Base-by-base conservation (phyloP, 345 rosid species). In the Hibiscus trionum region DNA sequence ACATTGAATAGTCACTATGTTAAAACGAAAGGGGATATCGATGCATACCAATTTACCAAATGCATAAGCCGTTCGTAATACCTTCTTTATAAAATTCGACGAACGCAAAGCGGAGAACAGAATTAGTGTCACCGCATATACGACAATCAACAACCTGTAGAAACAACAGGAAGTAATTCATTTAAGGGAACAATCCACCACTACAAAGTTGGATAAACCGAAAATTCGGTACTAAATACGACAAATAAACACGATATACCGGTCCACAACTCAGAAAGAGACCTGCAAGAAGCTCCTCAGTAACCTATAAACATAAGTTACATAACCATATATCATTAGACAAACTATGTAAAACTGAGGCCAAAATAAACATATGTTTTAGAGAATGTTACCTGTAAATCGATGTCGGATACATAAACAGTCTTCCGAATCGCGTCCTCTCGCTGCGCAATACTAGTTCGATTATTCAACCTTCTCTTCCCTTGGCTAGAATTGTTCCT, bases 81-180 rank as follows among this genome's bases (percentile, higher is more conserved):
- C 55, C 55, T 89, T 93, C 98, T 77, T 84, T 86, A 61, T 96
- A 93, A 67, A 96, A 96, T 79, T 96, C 98, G 63, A 96, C 71
- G 72, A 96, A 96, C 64, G 99, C 98, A 72, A 96, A 96, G 60
- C 97, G 99, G 68, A 96, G 99, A 71, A 80, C 80, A 46, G 99
- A 91, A 76, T 90, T 89, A 26, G 99, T 96, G 78, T 95, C 99
- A 59, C 99, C 96, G 66, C 96, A 95, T 49, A 90, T 87, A 49
- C 97, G 99, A 71, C 97, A 95, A 75, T 95, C 97, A 83, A 91
- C 90, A 76, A 86, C 88, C 95, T 86, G 47, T n/a, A n/a, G 49
- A 72, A 61, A 69, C n/a, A 72, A 50, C 26, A 68, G n/a, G 27
- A 49, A 69, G 63, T n/a, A n/a, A n/a, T 56, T 50, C 19, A 19